phyloP scores from a whole-genome alignment of 495 filamentous ascomycete species.

The Talaromyces liani region DNA sequence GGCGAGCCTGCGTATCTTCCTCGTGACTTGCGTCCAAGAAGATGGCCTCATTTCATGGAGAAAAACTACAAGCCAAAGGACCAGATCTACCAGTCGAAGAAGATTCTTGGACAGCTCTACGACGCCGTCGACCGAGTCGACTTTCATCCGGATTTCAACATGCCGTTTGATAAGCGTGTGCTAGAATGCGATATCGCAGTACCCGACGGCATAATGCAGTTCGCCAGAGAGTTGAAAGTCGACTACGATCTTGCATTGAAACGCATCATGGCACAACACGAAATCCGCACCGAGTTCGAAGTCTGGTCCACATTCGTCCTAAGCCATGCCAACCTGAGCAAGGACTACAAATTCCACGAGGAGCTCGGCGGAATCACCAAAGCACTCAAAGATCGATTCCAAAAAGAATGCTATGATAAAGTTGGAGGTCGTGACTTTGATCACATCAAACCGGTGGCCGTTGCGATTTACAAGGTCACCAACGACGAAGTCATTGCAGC shows the following conservation, averaged over 20 bases:
- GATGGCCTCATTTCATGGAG: slow-evolving; percentile 92
- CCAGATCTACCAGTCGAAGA: slow-evolving; percentile 56
- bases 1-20: slow-evolving; percentile 66
- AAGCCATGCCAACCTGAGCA: slow-evolving; percentile 52
- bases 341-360: slow-evolving; percentile 83
- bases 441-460: slow-evolving; percentile 60
- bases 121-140: slow-evolving; percentile 60
- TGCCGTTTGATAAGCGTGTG: slow-evolving; percentile 72
- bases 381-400: slow-evolving; percentile 59
- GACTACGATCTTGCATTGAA: slow-evolving; percentile 72
- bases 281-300: slow-evolving; percentile 85
- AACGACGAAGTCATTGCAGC: slow-evolving; percentile 57
- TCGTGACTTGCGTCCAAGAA: slow-evolving; percentile 45
- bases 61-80: slow-evolving; percentile 45
- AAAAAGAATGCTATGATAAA: slow-evolving; percentile 51
- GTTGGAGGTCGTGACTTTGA: slow-evolving; percentile 54
- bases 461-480: slow-evolving; percentile 83
- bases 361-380: slow-evolving; percentile 60
- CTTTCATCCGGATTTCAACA: slow-evolving; percentile 61
- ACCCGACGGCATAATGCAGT: slow-evolving; percentile 43
- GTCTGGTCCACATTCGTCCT: slow-evolving; percentile 81
- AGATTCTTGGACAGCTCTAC: slow-evolving; percentile 77
- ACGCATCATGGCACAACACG: slow-evolving; percentile 79
- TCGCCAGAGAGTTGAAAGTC: slow-evolving; percentile 58
- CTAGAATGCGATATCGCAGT: slow-evolving; percentile 51